phyloP scores from a whole-genome alignment of 75 land plant genomes.

The Cunninghamia lanceolata region DNA sequence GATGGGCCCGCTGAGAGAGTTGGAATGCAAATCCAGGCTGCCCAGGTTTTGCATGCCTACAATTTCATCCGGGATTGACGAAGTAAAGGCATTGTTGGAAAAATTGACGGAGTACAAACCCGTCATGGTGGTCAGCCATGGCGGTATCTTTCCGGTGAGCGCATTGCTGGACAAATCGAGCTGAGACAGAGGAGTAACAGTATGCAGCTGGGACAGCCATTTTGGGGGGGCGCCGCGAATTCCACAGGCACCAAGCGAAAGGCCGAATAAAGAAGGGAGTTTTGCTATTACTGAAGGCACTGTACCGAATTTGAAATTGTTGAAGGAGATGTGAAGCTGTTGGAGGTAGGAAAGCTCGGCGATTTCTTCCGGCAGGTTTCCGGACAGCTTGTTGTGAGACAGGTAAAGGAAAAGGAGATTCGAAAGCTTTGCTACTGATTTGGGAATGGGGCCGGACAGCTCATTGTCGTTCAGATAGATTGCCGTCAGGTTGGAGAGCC shows the following conservation, averaged over 20 bases:
- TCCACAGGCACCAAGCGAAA: conserved; percentile 28
- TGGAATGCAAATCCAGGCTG: conserved; percentile 36
- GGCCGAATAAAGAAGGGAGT: conserved; percentile 19
- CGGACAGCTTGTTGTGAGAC: too few species aligned
- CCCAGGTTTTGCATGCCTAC: conserved; percentile 19
- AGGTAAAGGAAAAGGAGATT: too few species aligned
- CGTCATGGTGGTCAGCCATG: conserved; percentile 26
- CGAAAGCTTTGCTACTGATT: too few species aligned
- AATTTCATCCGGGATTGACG: conserved; percentile 20
- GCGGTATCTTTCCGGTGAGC: too few species aligned
- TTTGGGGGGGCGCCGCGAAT: too few species aligned
- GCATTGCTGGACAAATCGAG: conserved; percentile 42
- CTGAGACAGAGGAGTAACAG: conserved; percentile 15
- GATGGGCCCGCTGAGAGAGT: conserved; percentile 24
- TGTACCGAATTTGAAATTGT: too few species aligned
- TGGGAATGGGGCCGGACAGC: too few species aligned
- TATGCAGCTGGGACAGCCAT: neutral
- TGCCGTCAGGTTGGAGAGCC: conserved; percentile 15
- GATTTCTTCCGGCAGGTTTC: too few species aligned
- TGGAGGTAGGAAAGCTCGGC: too few species aligned
- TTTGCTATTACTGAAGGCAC: conserved; percentile 19
- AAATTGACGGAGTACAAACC: conserved; percentile 34
- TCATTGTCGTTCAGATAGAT: too few species aligned
- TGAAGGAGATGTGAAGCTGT: too few species aligned
- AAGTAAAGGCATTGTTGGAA: conserved; percentile 19